Base-by-base conservation (phyloP, 768 basidiomycete species). In the Russula lepida region DNA sequence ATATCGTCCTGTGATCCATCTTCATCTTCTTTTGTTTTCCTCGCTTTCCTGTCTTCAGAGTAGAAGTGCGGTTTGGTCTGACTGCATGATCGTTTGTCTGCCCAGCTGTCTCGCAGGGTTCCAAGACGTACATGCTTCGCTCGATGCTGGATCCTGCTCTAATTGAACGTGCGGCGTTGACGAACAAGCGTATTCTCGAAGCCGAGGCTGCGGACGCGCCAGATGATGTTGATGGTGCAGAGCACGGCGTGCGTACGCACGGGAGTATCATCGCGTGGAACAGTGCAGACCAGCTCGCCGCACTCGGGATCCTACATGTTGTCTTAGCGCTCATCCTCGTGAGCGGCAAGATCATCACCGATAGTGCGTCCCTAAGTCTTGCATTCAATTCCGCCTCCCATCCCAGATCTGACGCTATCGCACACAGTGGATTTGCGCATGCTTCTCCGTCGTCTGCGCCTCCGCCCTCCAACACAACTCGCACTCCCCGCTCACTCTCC, bases 301-400 rank as follows among this genome's bases (percentile, higher is more conserved):
- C 81, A 2, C 69, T 88, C 25, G 95, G 93, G 8, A 72, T 97
- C 5, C 77, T 94, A 15, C 88, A 92, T 58, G 82, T 91, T 17
- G 79, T 98, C 39, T 81, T 98, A 11, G 84, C 87, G 0, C 75
- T 97, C 25, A 84, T 98, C 50, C 77, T 98, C n/a, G 88, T 87
- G 47, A 85, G 82, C 64, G 91, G 91, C 48, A 76, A 87, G 11
- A 79, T 82, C 15, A 77, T 97, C 19, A 76, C 78, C 28, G 93
- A 97, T 67, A 72, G 94, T 94, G 67, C 67, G 86, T 76, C 3
- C 53, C 56, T 21, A 17, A 5, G n/a, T 28, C 15, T 15, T 25
- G 15, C 6, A 8, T 48, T 21, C 11, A 3, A 3, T n/a, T 56
- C 13, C 28, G 19, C 27, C 44, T 41, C 8, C 32, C 7, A 19